Conservation (phyloP, 2,329 filamentous ascomycete species). For the Proliferodiscus dingleyae region DNA sequence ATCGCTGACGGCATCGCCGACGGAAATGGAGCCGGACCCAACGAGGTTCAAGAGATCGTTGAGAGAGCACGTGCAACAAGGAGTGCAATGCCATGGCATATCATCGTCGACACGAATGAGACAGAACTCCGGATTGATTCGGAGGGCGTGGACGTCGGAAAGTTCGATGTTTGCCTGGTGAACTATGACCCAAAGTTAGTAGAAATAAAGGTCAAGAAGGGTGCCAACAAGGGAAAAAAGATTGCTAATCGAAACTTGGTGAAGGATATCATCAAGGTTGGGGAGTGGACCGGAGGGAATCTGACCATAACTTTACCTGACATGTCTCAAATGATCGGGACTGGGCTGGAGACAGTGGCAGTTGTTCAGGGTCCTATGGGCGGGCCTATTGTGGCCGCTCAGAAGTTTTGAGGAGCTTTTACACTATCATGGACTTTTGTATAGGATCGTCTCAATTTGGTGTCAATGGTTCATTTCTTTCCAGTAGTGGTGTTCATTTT, state of each 20-base stretch:
- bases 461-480: conserved; percentile 1
- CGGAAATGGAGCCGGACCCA: conserved; percentile 8
- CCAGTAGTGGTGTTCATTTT: conserved; percentile 7
- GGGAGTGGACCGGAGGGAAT: conserved; percentile 34
- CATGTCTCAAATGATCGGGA: conserved; percentile 17
- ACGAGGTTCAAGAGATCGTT: conserved; percentile 6
- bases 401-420: conserved; percentile 4
- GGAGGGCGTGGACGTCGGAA: conserved; percentile 3
- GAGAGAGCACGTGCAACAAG: conserved; percentile 2
- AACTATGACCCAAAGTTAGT: conserved; percentile 28
- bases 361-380: conserved; percentile 28
- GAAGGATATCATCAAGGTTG: conserved; percentile 31
- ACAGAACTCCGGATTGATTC: conserved; percentile 12
- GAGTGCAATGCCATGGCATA: conserved; percentile 9
- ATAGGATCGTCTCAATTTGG: background rate
- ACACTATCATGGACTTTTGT: background rate
- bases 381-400: conserved; percentile 25
- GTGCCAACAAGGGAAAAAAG: conserved; percentile 35
- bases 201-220: conserved; percentile 31
- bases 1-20: conserved; percentile 26
- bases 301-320: conserved; percentile 25
- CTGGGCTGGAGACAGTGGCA: conserved; percentile 27
- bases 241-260: conserved; percentile 32
- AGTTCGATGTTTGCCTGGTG: conserved; percentile 23
- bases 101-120: conserved; percentile 13